These are phyloP conservation scores for Aphanocladium album DNA, from an alignment of 2,329 filamentous ascomycete species.

Conservation along the genomic window DNA sequence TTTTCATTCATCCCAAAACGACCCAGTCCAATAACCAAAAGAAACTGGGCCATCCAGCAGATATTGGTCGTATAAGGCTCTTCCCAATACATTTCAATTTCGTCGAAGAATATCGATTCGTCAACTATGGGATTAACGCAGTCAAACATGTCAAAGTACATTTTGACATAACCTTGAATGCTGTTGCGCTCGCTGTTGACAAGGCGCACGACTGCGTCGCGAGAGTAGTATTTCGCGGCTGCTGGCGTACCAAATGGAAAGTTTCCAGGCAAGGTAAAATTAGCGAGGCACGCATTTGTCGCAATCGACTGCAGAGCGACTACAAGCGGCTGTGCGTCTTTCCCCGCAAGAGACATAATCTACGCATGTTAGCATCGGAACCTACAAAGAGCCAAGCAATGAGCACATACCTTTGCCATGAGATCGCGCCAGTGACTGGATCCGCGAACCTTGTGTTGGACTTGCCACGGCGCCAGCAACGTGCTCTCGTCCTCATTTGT, in stretches of 20 bases:
- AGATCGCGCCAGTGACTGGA: slow-evolving; percentile 33
- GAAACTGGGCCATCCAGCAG: slow-evolving; percentile 29
- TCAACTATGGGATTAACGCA: slow-evolving; percentile 32
- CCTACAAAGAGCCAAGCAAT: too few species aligned
- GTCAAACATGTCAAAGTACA: slow-evolving; percentile 29
- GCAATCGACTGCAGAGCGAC: slow-evolving; percentile 27
- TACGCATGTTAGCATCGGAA: not conserved
- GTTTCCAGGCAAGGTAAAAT: slow-evolving; percentile 31
- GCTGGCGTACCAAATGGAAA: slow-evolving; percentile 34
- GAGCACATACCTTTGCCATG: slow-evolving; percentile 29
- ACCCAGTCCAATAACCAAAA: slow-evolving; percentile 32
- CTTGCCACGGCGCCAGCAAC: slow-evolving; percentile 27
- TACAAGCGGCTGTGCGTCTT: slow-evolving; percentile 21
- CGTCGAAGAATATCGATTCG: slow-evolving; percentile 22
- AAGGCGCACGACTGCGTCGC: slow-evolving; percentile 27
- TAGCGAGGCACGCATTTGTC: slow-evolving; percentile 31
- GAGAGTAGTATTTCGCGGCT: slow-evolving; percentile 27
- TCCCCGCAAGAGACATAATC: not conserved
- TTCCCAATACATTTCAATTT: slow-evolving; percentile 29
- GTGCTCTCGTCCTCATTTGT: slow-evolving; percentile 24
- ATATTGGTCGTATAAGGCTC: slow-evolving; percentile 25
- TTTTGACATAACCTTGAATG: slow-evolving; percentile 23
- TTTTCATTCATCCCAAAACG: slow-evolving; percentile 28
- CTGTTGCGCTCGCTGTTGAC: slow-evolving; percentile 24
- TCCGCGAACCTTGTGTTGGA: slow-evolving; percentile 29